Evolutionary conservation across 2,329 filamentous ascomycete species (phyloP).

Genomic region (Clarireedia monteithiana): DNA sequence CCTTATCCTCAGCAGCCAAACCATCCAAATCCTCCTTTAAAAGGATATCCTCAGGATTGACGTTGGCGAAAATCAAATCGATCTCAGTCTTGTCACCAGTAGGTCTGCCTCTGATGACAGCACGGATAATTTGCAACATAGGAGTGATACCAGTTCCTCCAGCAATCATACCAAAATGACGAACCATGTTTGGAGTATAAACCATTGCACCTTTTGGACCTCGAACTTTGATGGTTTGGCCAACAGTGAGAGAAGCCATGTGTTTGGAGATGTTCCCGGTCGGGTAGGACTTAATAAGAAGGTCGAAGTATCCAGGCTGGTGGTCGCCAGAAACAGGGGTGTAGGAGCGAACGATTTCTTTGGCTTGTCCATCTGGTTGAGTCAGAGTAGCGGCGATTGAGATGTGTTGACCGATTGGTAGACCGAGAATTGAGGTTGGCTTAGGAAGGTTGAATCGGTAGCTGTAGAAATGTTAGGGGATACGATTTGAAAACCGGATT

Average conservation of each 20-base stretch:
- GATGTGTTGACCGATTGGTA: conserved; percentile 98
- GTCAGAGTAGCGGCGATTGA: conserved; percentile 75
- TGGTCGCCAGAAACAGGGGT: conserved; percentile 87
- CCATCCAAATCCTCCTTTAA: conserved; percentile 85
- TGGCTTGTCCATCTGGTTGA: conserved; percentile 59
- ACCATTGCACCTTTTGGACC: conserved; percentile 98
- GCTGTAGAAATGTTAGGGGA: conserved; percentile 35
- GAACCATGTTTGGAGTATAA: conserved; percentile 94
- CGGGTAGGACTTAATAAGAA: conserved; percentile 96
- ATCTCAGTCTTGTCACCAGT: conserved; percentile 80
- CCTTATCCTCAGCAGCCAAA: conserved; percentile 66
- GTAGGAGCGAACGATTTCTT: conserved; percentile 86
- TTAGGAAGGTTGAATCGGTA: conserved; percentile 88
- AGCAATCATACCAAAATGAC: conserved; percentile 95
- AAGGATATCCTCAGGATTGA: conserved; percentile 85
- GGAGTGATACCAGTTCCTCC: conserved; percentile 97
- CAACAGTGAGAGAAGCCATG: conserved; percentile 74
- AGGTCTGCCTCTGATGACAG: conserved; percentile 73
- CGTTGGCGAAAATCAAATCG: conserved; percentile 95
- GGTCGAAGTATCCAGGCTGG: conserved; percentile 85
- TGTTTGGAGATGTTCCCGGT: conserved; percentile 96
- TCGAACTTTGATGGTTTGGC: conserved; percentile 80
- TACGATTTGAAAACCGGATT: not conserved
- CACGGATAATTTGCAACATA: conserved; percentile 94
- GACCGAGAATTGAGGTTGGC: conserved; percentile 74